Percentiles rank a stretch among this genome's conserved stretches.
phyloP scores from a whole-genome alignment of 2,329 filamentous ascomycete genomes.

The Epichloe aotearoae region DNA sequence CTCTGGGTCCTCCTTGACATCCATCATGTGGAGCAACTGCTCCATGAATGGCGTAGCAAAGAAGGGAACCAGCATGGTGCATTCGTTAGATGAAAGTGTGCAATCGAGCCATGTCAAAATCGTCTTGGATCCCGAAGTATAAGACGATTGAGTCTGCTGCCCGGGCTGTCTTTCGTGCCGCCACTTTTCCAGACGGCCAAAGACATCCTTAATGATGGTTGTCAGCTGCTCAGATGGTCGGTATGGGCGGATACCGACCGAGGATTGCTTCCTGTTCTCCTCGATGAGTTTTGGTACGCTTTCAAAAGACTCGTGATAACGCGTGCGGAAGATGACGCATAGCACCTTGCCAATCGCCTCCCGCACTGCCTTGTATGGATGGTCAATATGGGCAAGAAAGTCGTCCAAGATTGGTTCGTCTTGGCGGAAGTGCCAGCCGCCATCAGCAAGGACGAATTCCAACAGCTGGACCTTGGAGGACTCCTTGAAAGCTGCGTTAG shows the following conservation, averaged over 20 bases:
- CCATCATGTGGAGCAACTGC: conserved; percentile 98
- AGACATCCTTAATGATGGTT: conserved; percentile 59
- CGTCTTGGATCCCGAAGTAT: conserved; percentile 93
- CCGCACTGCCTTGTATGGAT: conserved; percentile 94
- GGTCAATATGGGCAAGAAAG: conserved; percentile 83
- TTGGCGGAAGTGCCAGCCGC: conserved; percentile 91
- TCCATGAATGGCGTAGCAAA: conserved; percentile 84
- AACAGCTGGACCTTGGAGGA: conserved; percentile 89
- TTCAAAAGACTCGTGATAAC: conserved; percentile 88
- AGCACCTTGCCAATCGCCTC: conserved; percentile 89
- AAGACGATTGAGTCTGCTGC: conserved; percentile 84
- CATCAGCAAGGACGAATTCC: conserved; percentile 74
- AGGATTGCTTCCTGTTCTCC: conserved; percentile 65
- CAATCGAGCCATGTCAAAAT: conserved; percentile 90
- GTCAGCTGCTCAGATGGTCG: conserved; percentile 62
- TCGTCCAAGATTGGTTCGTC: conserved; percentile 80
- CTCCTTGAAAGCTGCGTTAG: conserved; percentile 97
- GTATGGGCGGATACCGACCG: conserved; percentile 77
- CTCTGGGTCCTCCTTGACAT: conserved; percentile 96
- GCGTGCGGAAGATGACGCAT: conserved; percentile 74
- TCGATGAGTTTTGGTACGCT: conserved; percentile 64
- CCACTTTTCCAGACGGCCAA: conserved; percentile 74
- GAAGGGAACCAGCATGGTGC: conserved; percentile 78
- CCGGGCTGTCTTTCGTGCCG: conserved; percentile 70
- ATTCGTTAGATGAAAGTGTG: conserved; percentile 83